Evolutionary conservation across 2,329 filamentous ascomycete genomes (phyloP).

Genomic region (Chaetomium sp.): DNA sequence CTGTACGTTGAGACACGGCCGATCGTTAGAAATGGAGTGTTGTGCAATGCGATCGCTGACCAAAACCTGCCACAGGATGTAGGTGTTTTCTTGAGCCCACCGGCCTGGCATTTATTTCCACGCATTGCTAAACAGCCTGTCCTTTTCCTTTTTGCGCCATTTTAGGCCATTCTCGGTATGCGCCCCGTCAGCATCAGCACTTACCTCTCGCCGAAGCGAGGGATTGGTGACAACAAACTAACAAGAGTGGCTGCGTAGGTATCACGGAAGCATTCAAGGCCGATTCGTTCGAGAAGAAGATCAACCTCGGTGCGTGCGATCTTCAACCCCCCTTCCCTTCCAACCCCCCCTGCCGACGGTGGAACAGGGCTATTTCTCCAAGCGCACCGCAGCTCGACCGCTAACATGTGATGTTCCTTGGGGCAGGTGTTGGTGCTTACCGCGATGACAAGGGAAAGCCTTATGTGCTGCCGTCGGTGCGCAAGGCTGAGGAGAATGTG

Average conservation of each 20-base stretch:
- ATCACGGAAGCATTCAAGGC: slow-evolving; percentile 99
- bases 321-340: not conserved
- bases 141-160: slow-evolving; percentile 9
- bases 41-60: slow-evolving; percentile 13
- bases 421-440: slow-evolving; percentile 85
- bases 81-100: slow-evolving; percentile 9
- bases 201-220: not conserved
- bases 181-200: not conserved
- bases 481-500: slow-evolving; percentile 80
- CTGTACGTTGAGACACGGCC: slow-evolving; percentile 54
- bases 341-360: not conserved
- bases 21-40: not conserved
- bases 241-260: slow-evolving; percentile 39
- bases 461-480: slow-evolving; percentile 91
- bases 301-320: slow-evolving; percentile 72
- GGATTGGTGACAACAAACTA: slow-evolving; percentile 19
- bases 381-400: not conserved
- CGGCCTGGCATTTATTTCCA: not conserved
- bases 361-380: not conserved
- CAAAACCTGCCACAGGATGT: slow-evolving; percentile 18
- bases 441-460: slow-evolving; percentile 97
- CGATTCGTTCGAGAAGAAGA: slow-evolving; percentile 88
- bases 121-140: slow-evolving; percentile 15
- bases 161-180: slow-evolving; percentile 70
- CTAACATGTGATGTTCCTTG: slow-evolving; percentile 10